Conservation (phyloP, 352 stramenopile genomes). For the Globisporangium echinulatum region DNA sequence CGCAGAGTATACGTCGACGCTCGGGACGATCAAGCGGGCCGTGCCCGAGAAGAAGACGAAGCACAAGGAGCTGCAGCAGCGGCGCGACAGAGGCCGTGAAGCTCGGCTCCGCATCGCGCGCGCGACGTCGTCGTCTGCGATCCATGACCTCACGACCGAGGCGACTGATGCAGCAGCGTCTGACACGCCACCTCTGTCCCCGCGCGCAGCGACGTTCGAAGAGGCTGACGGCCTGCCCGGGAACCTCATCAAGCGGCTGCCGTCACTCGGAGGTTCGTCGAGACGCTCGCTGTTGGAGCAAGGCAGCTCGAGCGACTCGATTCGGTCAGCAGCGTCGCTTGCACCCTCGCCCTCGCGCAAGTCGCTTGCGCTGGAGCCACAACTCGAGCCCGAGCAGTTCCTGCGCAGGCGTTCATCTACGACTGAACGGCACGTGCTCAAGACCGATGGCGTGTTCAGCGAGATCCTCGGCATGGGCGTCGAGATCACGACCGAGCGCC, state of each 20-base stretch:
- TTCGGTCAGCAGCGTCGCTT: background rate
- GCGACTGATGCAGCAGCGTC: background rate
- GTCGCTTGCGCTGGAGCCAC: slow-evolving; percentile 6
- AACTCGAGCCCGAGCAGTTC: slow-evolving; percentile 48
- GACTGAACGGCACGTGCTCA: slow-evolving; percentile 34
- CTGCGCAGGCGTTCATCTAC: slow-evolving; percentile 27
- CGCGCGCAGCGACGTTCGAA: slow-evolving; percentile 5
- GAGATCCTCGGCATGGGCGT: slow-evolving; percentile 35
- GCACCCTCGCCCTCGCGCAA: slow-evolving; percentile 1
- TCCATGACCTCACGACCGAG: slow-evolving; percentile 1
- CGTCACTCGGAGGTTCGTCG: slow-evolving; percentile 4
- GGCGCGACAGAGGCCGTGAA: slow-evolving; percentile 46
- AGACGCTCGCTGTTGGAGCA: background rate
- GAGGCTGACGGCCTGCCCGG: slow-evolving; percentile 1
- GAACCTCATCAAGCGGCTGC: slow-evolving; percentile 4
- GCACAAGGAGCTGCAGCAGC: slow-evolving; percentile 50
- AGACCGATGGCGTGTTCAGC: slow-evolving; percentile 26
- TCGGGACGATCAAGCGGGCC: slow-evolving; percentile 6
- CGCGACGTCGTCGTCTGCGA: slow-evolving; percentile 2
- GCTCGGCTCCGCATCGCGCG: slow-evolving; percentile 31
- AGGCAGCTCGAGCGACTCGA: background rate
- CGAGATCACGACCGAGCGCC: slow-evolving; percentile 53
- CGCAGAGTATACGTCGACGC: background rate
- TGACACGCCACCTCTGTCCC: background rate
- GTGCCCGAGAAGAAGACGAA: slow-evolving; percentile 60